Percentiles rank a stretch among this genome's conserved stretches.
phyloP scores from a whole-genome alignment of 2,329 filamentous ascomycete genomes.

The Xylaria sp. region DNA sequence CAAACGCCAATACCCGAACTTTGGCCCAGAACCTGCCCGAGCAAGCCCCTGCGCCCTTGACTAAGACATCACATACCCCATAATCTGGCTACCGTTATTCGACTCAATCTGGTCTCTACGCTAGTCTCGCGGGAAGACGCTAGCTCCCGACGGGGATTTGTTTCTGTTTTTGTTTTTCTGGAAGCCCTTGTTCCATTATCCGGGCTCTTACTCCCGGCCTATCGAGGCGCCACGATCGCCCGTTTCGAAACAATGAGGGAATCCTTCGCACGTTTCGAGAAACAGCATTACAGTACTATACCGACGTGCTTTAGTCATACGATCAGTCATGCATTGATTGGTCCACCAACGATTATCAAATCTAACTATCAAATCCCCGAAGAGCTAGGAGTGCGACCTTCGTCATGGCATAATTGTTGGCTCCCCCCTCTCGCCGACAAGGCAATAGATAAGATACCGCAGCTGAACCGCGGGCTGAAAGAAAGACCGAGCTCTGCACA shows the following conservation, averaged over 20 bases:
- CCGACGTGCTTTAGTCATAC: constrained; percentile 15
- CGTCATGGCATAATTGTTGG: constrained; percentile 11
- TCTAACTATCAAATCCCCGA: not conserved
- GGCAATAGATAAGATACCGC: constrained; percentile 5
- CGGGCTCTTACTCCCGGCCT: constrained; percentile 10
- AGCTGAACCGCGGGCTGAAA: constrained; percentile 26
- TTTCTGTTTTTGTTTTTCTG: constrained; percentile 23
- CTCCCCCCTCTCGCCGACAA: constrained; percentile 1
- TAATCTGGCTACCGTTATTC: constrained; percentile 8
- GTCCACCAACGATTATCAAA: not conserved
- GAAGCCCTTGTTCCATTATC: constrained; percentile 11
- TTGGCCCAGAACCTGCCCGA: constrained; percentile 2
- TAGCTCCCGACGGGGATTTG: constrained; percentile 21
- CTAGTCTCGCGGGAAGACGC: constrained; percentile 13
- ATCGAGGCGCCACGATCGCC: constrained; percentile 21
- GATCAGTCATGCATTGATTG: constrained; percentile 1
- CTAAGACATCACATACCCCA: constrained; percentile 15
- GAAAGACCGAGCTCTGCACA: constrained; percentile 7
- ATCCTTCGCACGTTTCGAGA: constrained; percentile 24
- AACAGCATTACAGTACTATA: constrained; percentile 14
- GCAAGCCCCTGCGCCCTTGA: constrained; percentile 21
- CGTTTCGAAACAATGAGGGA: constrained; percentile 31
- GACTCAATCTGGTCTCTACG: not conserved
- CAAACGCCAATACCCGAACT: not conserved
- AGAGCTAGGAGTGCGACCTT: constrained; percentile 1